Percentiles rank a stretch among this genome's conserved stretches.
Conservation (phyloP, 495 filamentous ascomycete genomes). For the Baudoinia panamericana region DNA sequence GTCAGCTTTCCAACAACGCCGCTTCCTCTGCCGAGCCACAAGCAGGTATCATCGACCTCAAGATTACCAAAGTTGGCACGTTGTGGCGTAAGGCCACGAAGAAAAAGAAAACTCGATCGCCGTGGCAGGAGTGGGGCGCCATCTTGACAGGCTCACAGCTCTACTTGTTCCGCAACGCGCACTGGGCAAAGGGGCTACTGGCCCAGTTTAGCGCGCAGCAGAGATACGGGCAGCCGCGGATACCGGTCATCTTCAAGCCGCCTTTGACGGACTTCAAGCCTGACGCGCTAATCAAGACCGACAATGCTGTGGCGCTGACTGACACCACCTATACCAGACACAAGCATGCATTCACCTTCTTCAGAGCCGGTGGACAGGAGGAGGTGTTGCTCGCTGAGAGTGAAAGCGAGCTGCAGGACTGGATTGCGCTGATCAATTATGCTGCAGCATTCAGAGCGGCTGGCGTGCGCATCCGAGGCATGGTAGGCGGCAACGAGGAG, state of each 20-base stretch:
- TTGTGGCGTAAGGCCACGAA: conserved; percentile 93
- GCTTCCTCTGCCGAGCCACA: conserved; percentile 77
- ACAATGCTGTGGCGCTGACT: conserved; percentile 76
- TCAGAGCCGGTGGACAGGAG: conserved; percentile 76
- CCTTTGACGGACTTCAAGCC: conserved; percentile 85
- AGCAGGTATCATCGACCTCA: conserved; percentile 91
- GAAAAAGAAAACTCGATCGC: conserved; percentile 86
- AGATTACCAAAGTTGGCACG: conserved; percentile 88
- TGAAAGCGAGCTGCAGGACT: conserved; percentile 89
- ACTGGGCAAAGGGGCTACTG: conserved; percentile 84
- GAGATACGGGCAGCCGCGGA: conserved; percentile 50
- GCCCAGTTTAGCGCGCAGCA: conserved; percentile 70
- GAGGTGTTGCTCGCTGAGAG: conserved; percentile 83
- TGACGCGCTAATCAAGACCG: conserved; percentile 80
- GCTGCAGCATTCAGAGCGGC: conserved; percentile 85
- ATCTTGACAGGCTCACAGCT: conserved; percentile 88
- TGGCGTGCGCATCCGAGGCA: conserved; percentile 79
- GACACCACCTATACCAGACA: conserved; percentile 88
- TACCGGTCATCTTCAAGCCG: conserved; percentile 74
- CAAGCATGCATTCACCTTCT: conserved; percentile 86
- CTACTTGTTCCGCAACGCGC: conserved; percentile 87
- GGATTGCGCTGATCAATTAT: conserved; percentile 93
- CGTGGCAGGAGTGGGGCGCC: conserved; percentile 98
- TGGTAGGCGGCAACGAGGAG: conserved; percentile 75
- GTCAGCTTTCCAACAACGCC: conserved; percentile 47